Conservation (phyloP, 75 land plant species). For the Adiantum capillusveneris region DNA sequence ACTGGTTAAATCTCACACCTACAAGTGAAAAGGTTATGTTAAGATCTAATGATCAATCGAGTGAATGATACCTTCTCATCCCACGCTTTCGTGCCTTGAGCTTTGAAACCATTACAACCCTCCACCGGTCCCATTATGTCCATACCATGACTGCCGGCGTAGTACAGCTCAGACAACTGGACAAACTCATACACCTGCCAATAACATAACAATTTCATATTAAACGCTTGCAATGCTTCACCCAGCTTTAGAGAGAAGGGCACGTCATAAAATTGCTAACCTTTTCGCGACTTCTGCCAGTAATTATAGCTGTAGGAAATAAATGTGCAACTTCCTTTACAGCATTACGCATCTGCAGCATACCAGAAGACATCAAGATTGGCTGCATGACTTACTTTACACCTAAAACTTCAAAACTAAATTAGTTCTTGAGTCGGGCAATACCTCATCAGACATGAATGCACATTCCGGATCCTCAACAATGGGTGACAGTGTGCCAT, state of each 20-base stretch:
- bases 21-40: neutral
- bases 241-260: neutral
- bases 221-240: no score
- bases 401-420: neutral
- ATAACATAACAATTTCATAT: conserved; percentile 4
- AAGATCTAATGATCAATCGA: neutral
- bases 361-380: no score
- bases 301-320: conserved; percentile 64
- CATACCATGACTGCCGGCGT: conserved; percentile 95
- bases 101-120: conserved; percentile 14
- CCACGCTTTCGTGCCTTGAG: conserved; percentile 18
- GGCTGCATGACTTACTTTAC: no score
- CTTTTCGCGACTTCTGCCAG: conserved; percentile 58
- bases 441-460: conserved; percentile 52
- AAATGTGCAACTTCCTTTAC: conserved; percentile 41
- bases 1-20: no score
- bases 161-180: conserved; percentile 50
- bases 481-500: conserved; percentile 67
- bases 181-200: conserved; percentile 72
- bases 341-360: conserved; percentile 42
- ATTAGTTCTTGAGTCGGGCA: neutral
- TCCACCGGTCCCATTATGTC: conserved; percentile 57
- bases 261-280: conserved; percentile 14
- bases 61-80: conserved; percentile 1
- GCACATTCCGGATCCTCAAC: conserved; percentile 65